A percentile compares a stretch with the other conserved stretches of the same genome.
phyloP scores from a whole-genome alignment of 169 alveolate species.

The Plasmodium chabaudi region DNA sequence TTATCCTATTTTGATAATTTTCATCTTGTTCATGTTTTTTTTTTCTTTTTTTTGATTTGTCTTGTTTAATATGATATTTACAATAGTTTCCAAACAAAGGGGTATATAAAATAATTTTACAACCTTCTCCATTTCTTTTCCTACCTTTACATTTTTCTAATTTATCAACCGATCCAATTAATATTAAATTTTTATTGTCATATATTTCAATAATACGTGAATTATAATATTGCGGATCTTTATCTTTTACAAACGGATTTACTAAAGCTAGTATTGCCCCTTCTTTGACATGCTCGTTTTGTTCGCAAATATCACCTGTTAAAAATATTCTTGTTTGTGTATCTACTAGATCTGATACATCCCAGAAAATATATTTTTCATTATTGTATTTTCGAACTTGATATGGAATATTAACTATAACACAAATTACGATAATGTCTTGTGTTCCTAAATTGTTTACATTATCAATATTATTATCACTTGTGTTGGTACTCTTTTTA shows the following conservation, averaged over 20 bases:
- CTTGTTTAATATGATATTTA: conserved; percentile 56
- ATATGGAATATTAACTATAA: conserved; percentile 70
- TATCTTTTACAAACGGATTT: conserved; percentile 47
- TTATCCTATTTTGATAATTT: conserved; percentile 1
- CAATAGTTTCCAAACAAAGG: conserved; percentile 60
- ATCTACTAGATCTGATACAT: conserved; percentile 59
- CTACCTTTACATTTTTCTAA: conserved; percentile 69
- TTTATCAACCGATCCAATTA: conserved; percentile 31
- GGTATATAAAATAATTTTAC: conserved; percentile 39
- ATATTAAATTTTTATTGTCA: conserved; percentile 14
- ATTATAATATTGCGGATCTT: conserved; percentile 55
- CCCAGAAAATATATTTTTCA: conserved; percentile 71
- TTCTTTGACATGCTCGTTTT: conserved; percentile 47
- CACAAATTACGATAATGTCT: conserved; percentile 40
- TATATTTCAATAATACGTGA: conserved; percentile 38
- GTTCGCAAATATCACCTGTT: conserved; percentile 67
- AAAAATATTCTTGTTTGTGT: conserved; percentile 54
- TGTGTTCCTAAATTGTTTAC: not conserved
- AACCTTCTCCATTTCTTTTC: conserved; percentile 26
- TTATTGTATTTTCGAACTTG: conserved; percentile 51
- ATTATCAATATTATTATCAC: not conserved
- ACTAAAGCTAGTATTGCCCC: conserved; percentile 57
- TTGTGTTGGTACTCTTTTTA: conserved; percentile 1
- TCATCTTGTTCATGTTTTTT: conserved; percentile 3
- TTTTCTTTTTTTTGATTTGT: conserved; percentile 25